Evolutionary conservation across 129 eudicot species (phyloP).

Genomic region (Oenanthe sinensis): DNA sequence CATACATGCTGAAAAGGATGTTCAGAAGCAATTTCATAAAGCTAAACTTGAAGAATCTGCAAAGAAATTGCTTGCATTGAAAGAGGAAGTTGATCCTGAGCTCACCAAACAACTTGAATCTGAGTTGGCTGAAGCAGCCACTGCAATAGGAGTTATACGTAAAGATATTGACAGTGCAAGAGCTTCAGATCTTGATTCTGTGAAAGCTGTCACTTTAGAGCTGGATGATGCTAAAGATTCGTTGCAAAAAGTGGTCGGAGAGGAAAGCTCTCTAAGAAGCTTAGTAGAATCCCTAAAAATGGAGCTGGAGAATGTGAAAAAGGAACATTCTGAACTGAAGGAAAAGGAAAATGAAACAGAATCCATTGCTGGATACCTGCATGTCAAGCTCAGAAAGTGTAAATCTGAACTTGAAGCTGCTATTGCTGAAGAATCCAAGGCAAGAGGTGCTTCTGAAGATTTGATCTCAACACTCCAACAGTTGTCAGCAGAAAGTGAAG

Average conservation of each 20-base stretch:
- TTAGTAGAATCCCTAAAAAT: slow-evolving; percentile 57
- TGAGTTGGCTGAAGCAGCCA: slow-evolving; percentile 37
- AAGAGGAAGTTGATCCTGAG: slow-evolving; percentile 52
- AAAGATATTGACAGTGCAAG: slow-evolving; percentile 39
- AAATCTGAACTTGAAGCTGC: slow-evolving; percentile 67
- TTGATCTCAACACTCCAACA: slow-evolving; percentile 55
- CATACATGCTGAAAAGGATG: slow-evolving; percentile 52
- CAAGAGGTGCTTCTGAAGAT: slow-evolving; percentile 56
- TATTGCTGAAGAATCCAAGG: slow-evolving; percentile 58
- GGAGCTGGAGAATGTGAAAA: slow-evolving; percentile 54
- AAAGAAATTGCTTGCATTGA: slow-evolving; percentile 44
- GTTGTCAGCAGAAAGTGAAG: slow-evolving; percentile 51
- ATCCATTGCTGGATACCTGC: slow-evolving; percentile 55
- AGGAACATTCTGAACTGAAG: slow-evolving; percentile 59
- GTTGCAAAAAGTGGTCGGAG: slow-evolving; percentile 60
- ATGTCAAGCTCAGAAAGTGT: slow-evolving; percentile 62
- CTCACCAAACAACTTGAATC: slow-evolving; percentile 38
- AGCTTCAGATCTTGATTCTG: slow-evolving; percentile 59
- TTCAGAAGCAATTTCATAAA: slow-evolving; percentile 50
- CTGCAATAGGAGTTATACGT: slow-evolving; percentile 44
- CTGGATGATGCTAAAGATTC: slow-evolving; percentile 81
- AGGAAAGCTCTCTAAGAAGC: slow-evolving; percentile 52
- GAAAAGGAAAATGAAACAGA: slow-evolving; percentile 71
- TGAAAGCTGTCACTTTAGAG: slow-evolving; percentile 47
- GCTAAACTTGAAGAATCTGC: slow-evolving; percentile 62